phyloP scores from a whole-genome alignment of 805 yeast genomes.

The Metschnikowia cubensis region DNA sequence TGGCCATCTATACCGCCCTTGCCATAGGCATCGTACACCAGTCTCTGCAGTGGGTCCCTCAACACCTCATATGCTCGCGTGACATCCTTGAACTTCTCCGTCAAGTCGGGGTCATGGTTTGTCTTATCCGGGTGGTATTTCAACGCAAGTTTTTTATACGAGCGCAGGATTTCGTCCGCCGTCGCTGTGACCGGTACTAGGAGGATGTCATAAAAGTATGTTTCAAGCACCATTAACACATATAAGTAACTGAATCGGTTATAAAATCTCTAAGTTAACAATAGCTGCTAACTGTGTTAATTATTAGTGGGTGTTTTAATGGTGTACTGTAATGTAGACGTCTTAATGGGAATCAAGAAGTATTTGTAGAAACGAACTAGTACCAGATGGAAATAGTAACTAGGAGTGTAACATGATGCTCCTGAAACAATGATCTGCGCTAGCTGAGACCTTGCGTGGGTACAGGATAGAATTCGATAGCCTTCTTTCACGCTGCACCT shows the following conservation, averaged over 20 bases:
- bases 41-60: constrained; percentile 42
- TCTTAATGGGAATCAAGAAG: too few relatives aligned
- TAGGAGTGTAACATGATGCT: not conserved
- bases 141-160: constrained; percentile 39
- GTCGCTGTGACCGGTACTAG: constrained; percentile 30
- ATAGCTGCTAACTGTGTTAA: too few relatives aligned
- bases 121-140: constrained; percentile 67
- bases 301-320: too few relatives aligned
- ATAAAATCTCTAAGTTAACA: too few relatives aligned
- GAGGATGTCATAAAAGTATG: constrained; percentile 35
- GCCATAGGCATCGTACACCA: constrained; percentile 53
- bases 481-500: constrained; percentile 11
- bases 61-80: constrained; percentile 66
- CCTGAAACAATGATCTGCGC: constrained; percentile 2
- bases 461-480: constrained; percentile 15
- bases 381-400: not conserved
- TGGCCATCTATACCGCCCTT: constrained; percentile 38
- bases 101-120: constrained; percentile 44
- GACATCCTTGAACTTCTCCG: constrained; percentile 55
- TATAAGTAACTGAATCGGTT: not conserved
- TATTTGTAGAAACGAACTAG: not conserved
- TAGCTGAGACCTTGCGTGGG: constrained; percentile 3
- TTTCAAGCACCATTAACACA: constrained; percentile 19
- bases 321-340: too few relatives aligned
- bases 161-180: constrained; percentile 39